phyloP scores from a whole-genome alignment of 768 basidiomycete genomes.

The Punctularia strigosozonata region DNA sequence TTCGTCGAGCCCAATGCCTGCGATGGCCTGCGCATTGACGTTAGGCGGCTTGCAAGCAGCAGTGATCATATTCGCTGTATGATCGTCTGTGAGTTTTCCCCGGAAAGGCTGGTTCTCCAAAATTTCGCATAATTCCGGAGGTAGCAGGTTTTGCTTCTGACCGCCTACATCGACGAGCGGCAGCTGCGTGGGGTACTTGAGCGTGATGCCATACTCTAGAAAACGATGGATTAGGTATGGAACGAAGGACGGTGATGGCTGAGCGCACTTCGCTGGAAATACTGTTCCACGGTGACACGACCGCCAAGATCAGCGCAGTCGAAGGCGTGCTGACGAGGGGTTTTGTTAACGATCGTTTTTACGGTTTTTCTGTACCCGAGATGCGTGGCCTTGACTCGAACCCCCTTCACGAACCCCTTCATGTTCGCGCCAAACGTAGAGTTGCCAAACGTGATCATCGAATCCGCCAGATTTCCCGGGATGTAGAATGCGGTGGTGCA shows the following conservation, averaged over 20 bases:
- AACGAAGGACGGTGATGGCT: not conserved
- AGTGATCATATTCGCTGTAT: conserved; percentile 39
- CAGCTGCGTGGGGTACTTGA: conserved; percentile 25
- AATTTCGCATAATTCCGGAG: conserved; percentile 38
- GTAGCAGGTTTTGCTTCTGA: conserved; percentile 27
- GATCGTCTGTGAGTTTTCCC: conserved; percentile 45
- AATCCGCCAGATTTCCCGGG: conserved; percentile 29
- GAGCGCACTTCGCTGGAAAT: conserved; percentile 32
- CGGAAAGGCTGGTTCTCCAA: conserved; percentile 26
- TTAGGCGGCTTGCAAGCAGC: conserved; percentile 37
- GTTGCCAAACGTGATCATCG: conserved; percentile 28
- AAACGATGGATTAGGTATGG: not conserved
- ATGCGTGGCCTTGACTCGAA: conserved; percentile 56
- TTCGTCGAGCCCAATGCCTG: conserved; percentile 26
- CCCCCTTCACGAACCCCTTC: conserved; percentile 50
- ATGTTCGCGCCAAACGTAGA: conserved; percentile 49
- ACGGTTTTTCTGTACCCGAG: conserved; percentile 69
- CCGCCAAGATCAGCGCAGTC: conserved; percentile 25
- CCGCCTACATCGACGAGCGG: conserved; percentile 39
- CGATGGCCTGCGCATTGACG: conserved; percentile 34
- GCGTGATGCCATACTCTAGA: conserved; percentile 29
- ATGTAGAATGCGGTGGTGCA: conserved; percentile 38
- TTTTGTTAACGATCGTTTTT: conserved; percentile 34
- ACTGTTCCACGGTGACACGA: conserved; percentile 32
- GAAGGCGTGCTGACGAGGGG: conserved; percentile 28